Evolutionary conservation across 1,284 basidiomycete species (phyloP), one percentile per base, ranked within the genome.

Genomic region (Malassezia yamatoensis): DNA sequence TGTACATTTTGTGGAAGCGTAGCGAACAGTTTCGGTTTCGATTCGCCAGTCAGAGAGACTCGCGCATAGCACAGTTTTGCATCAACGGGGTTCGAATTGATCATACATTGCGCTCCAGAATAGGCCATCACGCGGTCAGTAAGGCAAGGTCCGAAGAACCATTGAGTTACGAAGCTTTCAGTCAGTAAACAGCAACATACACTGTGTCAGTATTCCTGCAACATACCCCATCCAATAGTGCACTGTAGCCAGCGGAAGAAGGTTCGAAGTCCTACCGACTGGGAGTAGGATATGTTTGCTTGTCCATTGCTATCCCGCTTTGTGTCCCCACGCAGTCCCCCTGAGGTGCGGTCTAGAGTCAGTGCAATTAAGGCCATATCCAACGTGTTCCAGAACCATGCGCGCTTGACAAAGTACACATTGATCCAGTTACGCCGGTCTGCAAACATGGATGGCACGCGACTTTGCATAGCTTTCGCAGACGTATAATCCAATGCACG

Each of bases 121-220:
- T 80, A 77, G n/a, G 82, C 77, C 54, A 83, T 81, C 61, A 91
- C 76, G 24, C 90, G 83, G 53, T 88, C 84, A 33, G 88, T 75
- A 45, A 96, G 76, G 0, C 86, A 80, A 3, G 90, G 87, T 0
- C 91, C 90, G 66, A 94, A 90, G 79, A 91, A 93, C 90, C 89
- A 94, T 51, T 79, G 79, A 2, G 88, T 85, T 78, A 75, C 65
- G 1, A 39, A 21, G 16, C 39, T 41, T 16, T 32, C 6, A 61
- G 39, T 60, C 60, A 60, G 24, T 48, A 32, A 2, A 13, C 32
- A 32, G 11, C 42, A 29, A 41, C 39, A 21, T 41, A 49, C 33
- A 49, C 37, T 34, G 33, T 20, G 33, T 34, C 13, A 47, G 33
- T 35, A 29, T 4, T 29, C 4, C 9, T 12, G n/a, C 32, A 32